These are phyloP conservation scores for Crinitomyces ghanaensis DNA, from an alignment of 805 yeast genomes.

Conservation along the genomic window DNA sequence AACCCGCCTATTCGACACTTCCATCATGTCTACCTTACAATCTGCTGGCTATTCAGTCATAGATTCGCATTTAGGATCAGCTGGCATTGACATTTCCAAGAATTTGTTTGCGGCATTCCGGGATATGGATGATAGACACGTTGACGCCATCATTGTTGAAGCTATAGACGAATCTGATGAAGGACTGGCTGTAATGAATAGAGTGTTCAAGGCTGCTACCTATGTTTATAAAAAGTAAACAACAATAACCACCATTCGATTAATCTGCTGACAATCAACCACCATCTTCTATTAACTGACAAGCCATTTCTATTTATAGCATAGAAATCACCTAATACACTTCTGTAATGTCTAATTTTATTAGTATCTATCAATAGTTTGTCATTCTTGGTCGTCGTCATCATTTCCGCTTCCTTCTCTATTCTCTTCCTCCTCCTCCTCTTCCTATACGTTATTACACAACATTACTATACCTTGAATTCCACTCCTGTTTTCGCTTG, in stretches of 20 bases:
- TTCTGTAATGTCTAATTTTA: neutral
- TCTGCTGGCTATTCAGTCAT: neutral
- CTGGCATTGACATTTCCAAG: conserved; percentile 55
- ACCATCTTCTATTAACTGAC: neutral
- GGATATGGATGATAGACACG: conserved; percentile 55
- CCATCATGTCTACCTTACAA: conserved; percentile 5
- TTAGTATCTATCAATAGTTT: neutral
- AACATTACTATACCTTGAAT: conserved; percentile 14
- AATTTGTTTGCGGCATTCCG: conserved; percentile 65
- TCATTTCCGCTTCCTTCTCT: no score
- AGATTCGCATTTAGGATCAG: conserved; percentile 30
- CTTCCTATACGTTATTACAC: conserved; percentile 11
- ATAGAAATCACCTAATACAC: neutral
- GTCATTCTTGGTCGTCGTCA: no score
- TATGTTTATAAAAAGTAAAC: conserved; percentile 25
- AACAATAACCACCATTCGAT: no score
- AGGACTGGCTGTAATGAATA: conserved; percentile 91
- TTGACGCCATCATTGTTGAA: conserved; percentile 70
- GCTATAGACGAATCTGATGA: conserved; percentile 65
- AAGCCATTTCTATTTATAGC: neutral
- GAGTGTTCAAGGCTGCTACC: conserved; percentile 74
- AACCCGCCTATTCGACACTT: conserved; percentile 8
- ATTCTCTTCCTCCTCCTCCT: neutral
- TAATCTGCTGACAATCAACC: neutral
- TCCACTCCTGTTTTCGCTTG: conserved; percentile 17